phyloP scores from a whole-genome alignment of 169 alveolate species.

The Theileria orientalis region DNA sequence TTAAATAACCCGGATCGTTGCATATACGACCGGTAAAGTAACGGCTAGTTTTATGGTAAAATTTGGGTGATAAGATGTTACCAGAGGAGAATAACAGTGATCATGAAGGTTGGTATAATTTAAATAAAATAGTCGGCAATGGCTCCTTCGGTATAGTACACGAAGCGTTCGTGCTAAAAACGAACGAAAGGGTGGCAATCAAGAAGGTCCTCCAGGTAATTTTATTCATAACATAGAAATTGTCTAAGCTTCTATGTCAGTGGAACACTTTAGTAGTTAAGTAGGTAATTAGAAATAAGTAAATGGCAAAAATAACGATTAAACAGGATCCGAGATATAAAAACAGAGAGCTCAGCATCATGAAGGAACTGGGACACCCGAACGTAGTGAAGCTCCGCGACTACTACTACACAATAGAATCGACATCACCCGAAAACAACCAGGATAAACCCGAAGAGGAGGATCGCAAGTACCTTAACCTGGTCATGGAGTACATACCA shows the following conservation, averaged over 20 bases:
- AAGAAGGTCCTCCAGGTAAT: constrained; percentile 93
- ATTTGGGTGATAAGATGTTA: constrained; percentile 1
- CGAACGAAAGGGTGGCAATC: constrained; percentile 95
- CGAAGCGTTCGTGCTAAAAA: constrained; percentile 89
- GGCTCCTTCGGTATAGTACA: constrained; percentile 98
- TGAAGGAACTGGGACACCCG: constrained; percentile 91
- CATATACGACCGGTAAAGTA: no score
- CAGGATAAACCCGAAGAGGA: constrained; percentile 16
- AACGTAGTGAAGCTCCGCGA: constrained; percentile 89
- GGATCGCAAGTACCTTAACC: constrained; percentile 85
- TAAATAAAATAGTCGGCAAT: constrained; percentile 92
- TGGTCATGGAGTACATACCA: constrained; percentile 97
- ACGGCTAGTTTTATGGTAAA: no score
- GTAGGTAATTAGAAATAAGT: no score
- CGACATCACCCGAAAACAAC: background rate
- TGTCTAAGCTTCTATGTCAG: background rate
- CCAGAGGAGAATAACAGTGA: constrained; percentile 11
- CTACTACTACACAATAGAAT: constrained; percentile 81
- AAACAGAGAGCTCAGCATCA: constrained; percentile 93
- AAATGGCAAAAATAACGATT: no score
- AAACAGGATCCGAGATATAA: constrained; percentile 89
- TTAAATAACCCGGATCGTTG: no score
- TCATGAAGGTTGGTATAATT: constrained; percentile 55
- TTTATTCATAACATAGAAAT: no score
- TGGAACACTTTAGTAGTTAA: no score